Evolutionary conservation across 75 land plant genomes (phyloP).

Genomic region (Isoetes taiwanensis): DNA sequence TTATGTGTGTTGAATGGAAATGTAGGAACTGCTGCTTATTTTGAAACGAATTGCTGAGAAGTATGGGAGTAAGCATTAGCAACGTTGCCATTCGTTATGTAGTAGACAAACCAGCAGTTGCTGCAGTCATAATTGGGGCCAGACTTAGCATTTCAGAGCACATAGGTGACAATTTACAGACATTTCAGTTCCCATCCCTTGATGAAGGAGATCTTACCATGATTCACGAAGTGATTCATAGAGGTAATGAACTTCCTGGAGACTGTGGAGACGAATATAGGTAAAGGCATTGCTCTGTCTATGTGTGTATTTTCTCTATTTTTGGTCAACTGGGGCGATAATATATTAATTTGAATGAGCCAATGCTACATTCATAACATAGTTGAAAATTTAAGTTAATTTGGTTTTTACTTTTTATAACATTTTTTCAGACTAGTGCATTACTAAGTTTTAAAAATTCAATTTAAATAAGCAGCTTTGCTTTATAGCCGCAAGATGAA

Average conservation of each 20-base stretch:
- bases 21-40: constrained; percentile 18
- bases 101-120: constrained; percentile 29
- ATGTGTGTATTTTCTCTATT: too few species aligned
- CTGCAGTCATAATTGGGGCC: constrained; percentile 21
- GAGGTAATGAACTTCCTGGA: constrained; percentile 16
- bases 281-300: background rate
- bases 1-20: background rate
- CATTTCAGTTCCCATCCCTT: constrained; percentile 19
- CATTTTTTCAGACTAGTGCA: too few species aligned
- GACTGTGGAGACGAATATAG: constrained; percentile 31
- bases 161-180: constrained; percentile 16
- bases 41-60: constrained; percentile 17
- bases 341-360: too few species aligned
- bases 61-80: constrained; percentile 23
- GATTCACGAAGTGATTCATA: constrained; percentile 19
- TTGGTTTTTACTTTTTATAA: too few species aligned
- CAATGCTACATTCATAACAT: too few species aligned
- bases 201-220: constrained; percentile 19
- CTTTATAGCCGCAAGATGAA: too few species aligned
- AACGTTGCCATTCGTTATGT: constrained; percentile 20
- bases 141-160: constrained; percentile 26
- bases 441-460: too few species aligned
- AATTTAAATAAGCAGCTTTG: too few species aligned
- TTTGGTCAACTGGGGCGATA: too few species aligned
- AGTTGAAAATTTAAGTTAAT: too few species aligned